These are phyloP conservation scores for Sclerotinia subarctica DNA, from an alignment of 2,329 filamentous ascomycete species.

Conservation along the genomic window DNA sequence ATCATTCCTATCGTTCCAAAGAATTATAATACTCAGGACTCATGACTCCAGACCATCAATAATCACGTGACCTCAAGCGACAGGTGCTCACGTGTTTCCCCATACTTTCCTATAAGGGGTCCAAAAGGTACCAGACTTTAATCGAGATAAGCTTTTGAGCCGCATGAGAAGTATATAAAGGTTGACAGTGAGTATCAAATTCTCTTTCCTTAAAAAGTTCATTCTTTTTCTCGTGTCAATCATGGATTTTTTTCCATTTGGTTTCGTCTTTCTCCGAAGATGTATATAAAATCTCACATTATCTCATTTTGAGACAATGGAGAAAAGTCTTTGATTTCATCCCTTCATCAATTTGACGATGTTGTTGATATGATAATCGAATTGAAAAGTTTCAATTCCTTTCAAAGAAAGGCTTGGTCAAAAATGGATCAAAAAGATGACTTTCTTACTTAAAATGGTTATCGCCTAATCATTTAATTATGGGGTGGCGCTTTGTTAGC, in stretches of 20 bases:
- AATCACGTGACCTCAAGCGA: no score
- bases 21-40: not conserved
- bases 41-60: not conserved
- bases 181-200: conserved; percentile 17
- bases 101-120: conserved; percentile 16
- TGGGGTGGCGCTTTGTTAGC: conserved; percentile 14
- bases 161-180: conserved; percentile 19
- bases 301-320: not conserved
- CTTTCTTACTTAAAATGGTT: not conserved
- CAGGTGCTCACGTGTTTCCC: conserved; percentile 4
- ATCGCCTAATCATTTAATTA: not conserved
- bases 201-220: not conserved
- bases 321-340: not conserved
- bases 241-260: not conserved
- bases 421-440: not conserved
- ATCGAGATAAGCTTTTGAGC: conserved; percentile 32
- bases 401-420: not conserved
- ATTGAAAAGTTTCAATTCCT: not conserved
- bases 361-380: not conserved
- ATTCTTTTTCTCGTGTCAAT: not conserved
- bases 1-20: no score
- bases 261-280: not conserved
- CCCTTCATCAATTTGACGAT: not conserved
- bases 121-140: conserved; percentile 15
- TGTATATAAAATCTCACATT: no score